Evolutionary conservation across 2,329 filamentous ascomycete genomes (phyloP).

Genomic region (Periconia macrospinosa): DNA sequence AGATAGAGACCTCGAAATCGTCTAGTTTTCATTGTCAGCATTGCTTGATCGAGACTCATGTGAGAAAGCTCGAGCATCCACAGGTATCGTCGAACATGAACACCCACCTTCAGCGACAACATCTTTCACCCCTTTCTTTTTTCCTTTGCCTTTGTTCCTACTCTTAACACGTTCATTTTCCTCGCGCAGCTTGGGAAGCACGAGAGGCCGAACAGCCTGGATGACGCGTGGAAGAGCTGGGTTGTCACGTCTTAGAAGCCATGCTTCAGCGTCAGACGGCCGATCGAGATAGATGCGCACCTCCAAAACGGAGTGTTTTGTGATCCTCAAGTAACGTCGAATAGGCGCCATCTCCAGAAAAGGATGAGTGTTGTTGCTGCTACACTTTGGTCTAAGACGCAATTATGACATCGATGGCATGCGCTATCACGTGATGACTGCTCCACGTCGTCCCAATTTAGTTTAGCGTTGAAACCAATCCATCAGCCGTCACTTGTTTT

Average conservation of each 20-base stretch:
- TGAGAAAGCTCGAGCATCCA: not conserved
- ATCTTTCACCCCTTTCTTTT: slow-evolving; percentile 87
- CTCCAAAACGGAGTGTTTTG: slow-evolving; percentile 92
- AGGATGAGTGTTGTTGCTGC: not conserved
- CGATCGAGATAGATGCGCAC: slow-evolving; percentile 95
- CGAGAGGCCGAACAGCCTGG: slow-evolving; percentile 78
- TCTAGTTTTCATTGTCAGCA: slow-evolving; percentile 56
- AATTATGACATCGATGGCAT: too few relatives aligned
- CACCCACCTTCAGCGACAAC: slow-evolving; percentile 74
- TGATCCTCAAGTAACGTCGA: slow-evolving; percentile 86
- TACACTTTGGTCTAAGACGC: too few relatives aligned
- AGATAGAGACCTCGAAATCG: slow-evolving; percentile 94
- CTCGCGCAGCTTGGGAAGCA: slow-evolving; percentile 88
- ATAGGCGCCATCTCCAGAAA: slow-evolving; percentile 73
- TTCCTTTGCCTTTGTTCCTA: slow-evolving; percentile 57
- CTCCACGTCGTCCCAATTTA: too few relatives aligned
- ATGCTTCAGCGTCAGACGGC: slow-evolving; percentile 77
- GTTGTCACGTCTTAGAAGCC: slow-evolving; percentile 77
- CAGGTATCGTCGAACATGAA: not conserved
- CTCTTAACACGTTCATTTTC: slow-evolving; percentile 70
- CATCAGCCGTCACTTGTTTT: too few relatives aligned
- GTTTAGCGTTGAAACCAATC: too few relatives aligned
- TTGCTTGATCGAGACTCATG: not conserved
- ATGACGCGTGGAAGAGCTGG: slow-evolving; percentile 82
- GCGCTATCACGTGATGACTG: too few relatives aligned